Conservation (phyloP, 2,329 filamentous ascomycete species). For the Rhinocladiella similis region DNA sequence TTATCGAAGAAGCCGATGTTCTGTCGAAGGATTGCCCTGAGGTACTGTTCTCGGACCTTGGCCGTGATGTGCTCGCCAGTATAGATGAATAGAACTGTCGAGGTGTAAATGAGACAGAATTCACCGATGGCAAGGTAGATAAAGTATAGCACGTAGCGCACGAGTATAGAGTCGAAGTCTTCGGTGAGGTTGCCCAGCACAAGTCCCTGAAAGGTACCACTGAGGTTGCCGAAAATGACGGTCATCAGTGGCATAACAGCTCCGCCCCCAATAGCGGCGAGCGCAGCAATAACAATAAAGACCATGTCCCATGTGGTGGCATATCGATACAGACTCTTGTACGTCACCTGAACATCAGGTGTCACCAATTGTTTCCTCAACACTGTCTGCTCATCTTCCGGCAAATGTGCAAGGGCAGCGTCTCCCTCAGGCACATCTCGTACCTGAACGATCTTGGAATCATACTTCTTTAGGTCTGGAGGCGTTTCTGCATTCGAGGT, state of each 20-base stretch:
- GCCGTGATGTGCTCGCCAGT: constrained; percentile 75
- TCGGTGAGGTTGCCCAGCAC: constrained; percentile 51
- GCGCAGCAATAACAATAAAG: constrained; percentile 60
- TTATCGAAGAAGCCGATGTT: constrained; percentile 95
- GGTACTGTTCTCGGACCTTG: constrained; percentile 79
- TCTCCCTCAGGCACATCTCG: constrained; percentile 43
- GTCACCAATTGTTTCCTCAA: constrained; percentile 68
- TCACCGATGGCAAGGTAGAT: constrained; percentile 81
- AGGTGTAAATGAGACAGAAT: constrained; percentile 74
- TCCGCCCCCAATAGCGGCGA: constrained; percentile 70
- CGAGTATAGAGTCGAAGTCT: constrained; percentile 62
- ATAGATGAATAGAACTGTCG: constrained; percentile 88
- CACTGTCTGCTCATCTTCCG: constrained; percentile 65
- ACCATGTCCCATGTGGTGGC: constrained; percentile 64
- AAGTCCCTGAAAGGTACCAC: constrained; percentile 69
- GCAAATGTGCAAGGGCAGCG: constrained; percentile 62
- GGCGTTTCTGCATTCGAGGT: constrained; percentile 19
- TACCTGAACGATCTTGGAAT: constrained; percentile 29
- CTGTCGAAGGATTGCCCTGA: constrained; percentile 79
- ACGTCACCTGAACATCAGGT: constrained; percentile 63
- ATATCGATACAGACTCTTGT: constrained; percentile 68
- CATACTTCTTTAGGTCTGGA: constrained; percentile 26
- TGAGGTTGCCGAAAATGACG: constrained; percentile 72
- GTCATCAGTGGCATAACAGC: constrained; percentile 80
- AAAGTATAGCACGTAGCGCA: constrained; percentile 73